Evolutionary conservation across 2,329 filamentous ascomycete species (phyloP).

Genomic region (Ophiostoma piceae): DNA sequence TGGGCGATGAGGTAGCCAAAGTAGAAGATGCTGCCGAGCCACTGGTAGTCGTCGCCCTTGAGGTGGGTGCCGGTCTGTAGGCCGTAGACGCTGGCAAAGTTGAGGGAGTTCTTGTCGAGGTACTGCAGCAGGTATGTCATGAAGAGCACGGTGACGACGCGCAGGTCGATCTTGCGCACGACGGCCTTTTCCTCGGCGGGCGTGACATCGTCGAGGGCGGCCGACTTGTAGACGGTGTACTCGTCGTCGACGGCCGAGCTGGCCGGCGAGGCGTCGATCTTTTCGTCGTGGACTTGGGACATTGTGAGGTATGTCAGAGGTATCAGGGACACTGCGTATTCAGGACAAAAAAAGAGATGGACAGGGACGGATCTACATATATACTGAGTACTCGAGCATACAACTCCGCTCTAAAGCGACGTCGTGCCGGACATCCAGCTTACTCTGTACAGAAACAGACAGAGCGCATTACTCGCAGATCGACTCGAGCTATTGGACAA

Average conservation of each 20-base stretch:
- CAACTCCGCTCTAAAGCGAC: neutral
- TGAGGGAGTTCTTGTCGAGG: slow-evolving; percentile 47
- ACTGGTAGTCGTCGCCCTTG: slow-evolving; percentile 35
- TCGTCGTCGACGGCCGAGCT: slow-evolving; percentile 4
- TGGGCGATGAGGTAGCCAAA: slow-evolving; percentile 28
- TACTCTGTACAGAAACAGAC: neutral
- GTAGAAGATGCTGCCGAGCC: slow-evolving; percentile 29
- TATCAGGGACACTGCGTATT: no score
- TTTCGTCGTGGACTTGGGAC: neutral
- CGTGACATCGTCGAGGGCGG: neutral
- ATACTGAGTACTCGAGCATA: neutral
- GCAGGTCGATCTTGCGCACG: slow-evolving; percentile 52
- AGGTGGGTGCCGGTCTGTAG: slow-evolving; percentile 27
- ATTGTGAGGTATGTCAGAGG: neutral
- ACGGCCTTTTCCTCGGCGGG: slow-evolving; percentile 35
- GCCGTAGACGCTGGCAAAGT: slow-evolving; percentile 27
- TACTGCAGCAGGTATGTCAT: slow-evolving; percentile 56
- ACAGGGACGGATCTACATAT: neutral
- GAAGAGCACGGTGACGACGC: slow-evolving; percentile 54
- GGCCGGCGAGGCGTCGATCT: neutral
- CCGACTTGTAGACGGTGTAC: slow-evolving; percentile 7
- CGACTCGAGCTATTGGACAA: neutral
- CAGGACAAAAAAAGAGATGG: neutral
- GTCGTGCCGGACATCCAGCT: neutral
- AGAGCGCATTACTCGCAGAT: neutral